Evolutionary conservation across 257 asterid species (phyloP), one percentile per base, ranked within the genome.

Genomic region (Phtheirospermum japonicum): DNA sequence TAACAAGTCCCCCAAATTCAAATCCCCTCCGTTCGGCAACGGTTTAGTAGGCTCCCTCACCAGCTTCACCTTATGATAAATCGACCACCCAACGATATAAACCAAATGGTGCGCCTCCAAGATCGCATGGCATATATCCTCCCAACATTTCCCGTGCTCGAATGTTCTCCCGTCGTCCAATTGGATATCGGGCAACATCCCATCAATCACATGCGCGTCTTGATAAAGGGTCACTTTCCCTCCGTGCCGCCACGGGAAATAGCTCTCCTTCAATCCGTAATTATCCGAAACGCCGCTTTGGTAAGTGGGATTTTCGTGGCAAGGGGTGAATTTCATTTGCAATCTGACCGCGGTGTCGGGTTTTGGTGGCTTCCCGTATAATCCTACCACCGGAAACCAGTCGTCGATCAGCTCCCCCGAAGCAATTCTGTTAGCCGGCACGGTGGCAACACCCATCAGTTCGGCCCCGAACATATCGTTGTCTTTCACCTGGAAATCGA

Each of bases 391-490:
- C 6, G 85, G 95, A 53, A 89, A 83, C 99, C 99, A 92, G 17
- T 82, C 95, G 11, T 89, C 97, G 9, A 86, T 76, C 0, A 69
- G 48, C 76, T 83, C 89, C 26, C 97, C 95, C 6, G 82, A 67
- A 26, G 80, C 82, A 9, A 92, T 80, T 58, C 71, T 72, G 59
- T 53, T 54, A 1, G 96, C 95, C 5, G 87, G 75, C 3, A 86
- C 86, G 1, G 71, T 56, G 18, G 96, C 91, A 0, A 86, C 61
- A 8, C 97, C 97, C 5, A 92, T 89, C 43, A 80, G 70, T 17
- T 92, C 95, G 0, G 97, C 99, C 6, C 97, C 99, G 14, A 92
- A 86, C n/a, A 83, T 74, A 33, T 92, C 99, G 26, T 89, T 83
- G 76, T 92, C 99, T 71, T 92, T 92, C 16, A 92, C 97, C 72